phyloP scores from a whole-genome alignment of 371 early-diverging fungal species.

The Zopfochytrium polystomum region DNA sequence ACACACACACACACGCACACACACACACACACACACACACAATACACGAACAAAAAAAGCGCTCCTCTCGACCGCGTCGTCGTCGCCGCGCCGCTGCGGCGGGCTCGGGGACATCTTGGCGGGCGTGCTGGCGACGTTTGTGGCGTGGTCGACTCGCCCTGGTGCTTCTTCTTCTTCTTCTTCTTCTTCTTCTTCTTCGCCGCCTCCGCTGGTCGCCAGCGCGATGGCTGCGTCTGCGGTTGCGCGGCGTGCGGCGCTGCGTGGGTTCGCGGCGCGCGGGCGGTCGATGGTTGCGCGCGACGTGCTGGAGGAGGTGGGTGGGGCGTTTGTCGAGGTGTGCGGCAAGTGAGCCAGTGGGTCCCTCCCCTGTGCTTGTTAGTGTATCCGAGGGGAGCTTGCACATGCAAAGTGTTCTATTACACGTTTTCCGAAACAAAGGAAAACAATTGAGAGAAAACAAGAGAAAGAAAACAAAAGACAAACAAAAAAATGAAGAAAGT shows the following conservation, averaged over 20 bases:
- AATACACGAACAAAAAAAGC: too few species aligned
- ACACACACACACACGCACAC: too few species aligned
- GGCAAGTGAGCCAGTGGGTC: too few species aligned
- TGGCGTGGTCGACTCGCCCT: slow-evolving; percentile 69
- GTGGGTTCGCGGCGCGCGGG: slow-evolving; percentile 67
- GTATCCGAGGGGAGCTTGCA: too few species aligned
- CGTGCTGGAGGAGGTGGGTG: slow-evolving; percentile 71
- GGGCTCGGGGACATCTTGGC: slow-evolving; percentile 98
- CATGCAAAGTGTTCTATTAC: too few species aligned
- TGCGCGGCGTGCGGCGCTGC: slow-evolving; percentile 60
- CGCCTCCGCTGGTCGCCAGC: too few species aligned
- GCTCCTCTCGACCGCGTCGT: neutral
- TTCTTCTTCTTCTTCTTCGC: too few species aligned
- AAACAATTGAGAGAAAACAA: slow-evolving; percentile 7
- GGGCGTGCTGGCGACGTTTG: slow-evolving; percentile 81
- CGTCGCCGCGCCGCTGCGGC: slow-evolving; percentile 86
- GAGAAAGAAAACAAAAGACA: neutral
- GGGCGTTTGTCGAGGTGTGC: slow-evolving; percentile 51
- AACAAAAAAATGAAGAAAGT: too few species aligned
- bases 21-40: too few species aligned
- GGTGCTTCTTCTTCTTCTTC: slow-evolving; percentile 60
- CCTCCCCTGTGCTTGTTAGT: too few species aligned
- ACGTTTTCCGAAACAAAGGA: slow-evolving; percentile 14
- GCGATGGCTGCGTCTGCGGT: slow-evolving; percentile 70
- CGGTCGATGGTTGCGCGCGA: slow-evolving; percentile 72